Evolutionary conservation across 2,329 filamentous ascomycete species (phyloP), one percentile per base, ranked within the genome.

Genomic region (Chrysoporthe puriensis): DNA sequence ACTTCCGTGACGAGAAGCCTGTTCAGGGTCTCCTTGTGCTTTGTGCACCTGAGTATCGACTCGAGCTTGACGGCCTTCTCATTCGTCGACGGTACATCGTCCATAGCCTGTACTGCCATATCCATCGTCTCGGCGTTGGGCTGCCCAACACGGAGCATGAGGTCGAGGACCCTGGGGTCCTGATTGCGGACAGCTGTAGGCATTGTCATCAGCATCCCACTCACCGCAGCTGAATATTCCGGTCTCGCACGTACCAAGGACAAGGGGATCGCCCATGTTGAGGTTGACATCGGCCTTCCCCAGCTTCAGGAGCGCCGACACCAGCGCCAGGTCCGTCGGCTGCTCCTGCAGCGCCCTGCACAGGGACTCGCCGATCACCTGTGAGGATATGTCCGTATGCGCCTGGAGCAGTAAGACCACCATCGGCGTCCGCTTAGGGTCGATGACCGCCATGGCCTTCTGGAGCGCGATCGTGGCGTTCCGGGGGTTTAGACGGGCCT

Each of bases 261-360:
- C 76, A 14, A 86, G 74, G 16, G 82, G 79, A 2, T 77, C 75
- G 11, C 84, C 85, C 0, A 79, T 76, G 2, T 83, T 75, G 11
- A 79, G 76, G 68, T 88, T 88, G 65, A 87, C 76, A 67, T 88
- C 84, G 2, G 84, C 85, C 32, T 80, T 79, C 0, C 86, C 86
- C 36, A 83, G 78, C 36, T 84, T 79, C 2, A 88, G 74, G 2
- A 89, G 76, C 8, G 84, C 74, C 4, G 76, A 76, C 1, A 87
- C 73, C 2, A 88, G 77, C 14, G 80, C 78, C 72, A 84, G 79
- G 64, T 89, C 86, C 0, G 83, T 78, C 0, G 83, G 82, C 36
- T 78, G 81, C 57, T 80, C 77, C 13, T 78, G 76, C 21, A 88
- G 71, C 0, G 80, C 77, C 16, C 76, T 74, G 5, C 81, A 74